Evolutionary conservation across 1,139 yeast genomes (phyloP).

Genomic region (Sugiyamaella sp.): DNA sequence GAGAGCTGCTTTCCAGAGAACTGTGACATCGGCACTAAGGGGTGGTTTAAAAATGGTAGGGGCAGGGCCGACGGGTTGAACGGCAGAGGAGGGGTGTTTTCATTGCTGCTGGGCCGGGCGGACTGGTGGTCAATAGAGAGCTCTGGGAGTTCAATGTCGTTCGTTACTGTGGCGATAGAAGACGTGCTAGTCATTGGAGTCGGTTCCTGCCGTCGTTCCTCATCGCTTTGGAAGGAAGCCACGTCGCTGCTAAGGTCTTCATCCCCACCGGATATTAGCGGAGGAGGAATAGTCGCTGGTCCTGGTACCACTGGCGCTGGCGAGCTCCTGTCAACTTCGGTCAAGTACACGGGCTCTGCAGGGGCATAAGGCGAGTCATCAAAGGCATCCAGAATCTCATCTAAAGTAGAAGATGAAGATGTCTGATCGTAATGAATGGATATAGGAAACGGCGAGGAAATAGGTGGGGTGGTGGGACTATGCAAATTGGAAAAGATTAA

Average conservation of each 20-base stretch:
- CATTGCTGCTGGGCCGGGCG: not conserved
- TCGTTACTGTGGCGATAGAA: slow-evolving; percentile 16
- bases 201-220: slow-evolving; percentile 4
- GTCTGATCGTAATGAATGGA: slow-evolving; percentile 20
- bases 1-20: slow-evolving; percentile 28
- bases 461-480: not conserved
- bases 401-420: slow-evolving; percentile 38
- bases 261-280: not conserved
- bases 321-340: slow-evolving; percentile 12
- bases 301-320: not conserved
- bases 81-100: not conserved
- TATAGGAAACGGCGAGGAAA: not conserved
- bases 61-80: slow-evolving; percentile 10
- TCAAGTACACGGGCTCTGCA: slow-evolving; percentile 3
- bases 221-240: not conserved
- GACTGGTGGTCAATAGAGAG: not conserved
- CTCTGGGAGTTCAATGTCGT: slow-evolving; percentile 15
- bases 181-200: slow-evolving; percentile 17
- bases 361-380: slow-evolving; percentile 22
- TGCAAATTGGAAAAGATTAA: not conserved
- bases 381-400: slow-evolving; percentile 35
- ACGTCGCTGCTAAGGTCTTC: slow-evolving; percentile 2
- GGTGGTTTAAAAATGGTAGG: slow-evolving; percentile 27
- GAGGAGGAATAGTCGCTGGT: too few relatives aligned
- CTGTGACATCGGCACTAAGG: slow-evolving; percentile 35